Conservation (phyloP, 129 eudicot species). For the Helianthus annuus region DNA sequence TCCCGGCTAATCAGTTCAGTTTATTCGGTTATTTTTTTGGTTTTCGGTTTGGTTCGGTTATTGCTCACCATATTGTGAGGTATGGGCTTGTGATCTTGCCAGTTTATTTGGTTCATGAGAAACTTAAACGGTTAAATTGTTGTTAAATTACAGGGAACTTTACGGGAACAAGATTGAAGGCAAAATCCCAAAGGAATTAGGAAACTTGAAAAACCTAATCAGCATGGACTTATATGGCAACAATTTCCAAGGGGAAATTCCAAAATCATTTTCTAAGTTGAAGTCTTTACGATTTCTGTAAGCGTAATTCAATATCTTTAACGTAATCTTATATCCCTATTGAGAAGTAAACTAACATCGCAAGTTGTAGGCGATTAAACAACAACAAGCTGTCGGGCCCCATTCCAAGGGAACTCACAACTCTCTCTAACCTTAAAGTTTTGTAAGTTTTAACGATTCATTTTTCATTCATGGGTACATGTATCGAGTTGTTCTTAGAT, state of each 20-base stretch:
- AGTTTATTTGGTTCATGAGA: not conserved
- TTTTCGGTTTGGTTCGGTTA: no score
- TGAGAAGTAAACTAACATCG: conserved; percentile 2
- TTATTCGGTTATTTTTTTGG: no score
- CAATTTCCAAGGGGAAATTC: conserved; percentile 68
- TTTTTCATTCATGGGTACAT: not conserved
- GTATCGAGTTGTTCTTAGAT: not conserved
- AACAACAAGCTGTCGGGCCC: conserved; percentile 76
- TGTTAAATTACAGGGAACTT: conserved; percentile 60
- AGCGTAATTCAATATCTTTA: conserved; percentile 28
- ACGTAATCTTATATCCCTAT: not conserved
- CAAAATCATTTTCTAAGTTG: conserved; percentile 67
- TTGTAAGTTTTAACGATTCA: conserved; percentile 52
- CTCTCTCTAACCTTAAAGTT: conserved; percentile 68
- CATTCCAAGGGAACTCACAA: conserved; percentile 80
- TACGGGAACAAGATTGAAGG: conserved; percentile 69
- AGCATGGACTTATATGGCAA: conserved; percentile 89
- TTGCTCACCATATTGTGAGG: not conserved
- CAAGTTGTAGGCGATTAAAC: conserved; percentile 61
- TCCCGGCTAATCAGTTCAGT: no score
- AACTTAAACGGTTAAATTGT: not conserved
- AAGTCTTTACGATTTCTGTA: conserved; percentile 75
- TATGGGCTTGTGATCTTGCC: not conserved
- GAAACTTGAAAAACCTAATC: conserved; percentile 66
- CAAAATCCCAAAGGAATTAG: conserved; percentile 74